Evolutionary conservation across 352 stramenopile species (phyloP), one percentile per base, ranked within the genome.

Genomic region (Hyphochytrium catenoides): DNA sequence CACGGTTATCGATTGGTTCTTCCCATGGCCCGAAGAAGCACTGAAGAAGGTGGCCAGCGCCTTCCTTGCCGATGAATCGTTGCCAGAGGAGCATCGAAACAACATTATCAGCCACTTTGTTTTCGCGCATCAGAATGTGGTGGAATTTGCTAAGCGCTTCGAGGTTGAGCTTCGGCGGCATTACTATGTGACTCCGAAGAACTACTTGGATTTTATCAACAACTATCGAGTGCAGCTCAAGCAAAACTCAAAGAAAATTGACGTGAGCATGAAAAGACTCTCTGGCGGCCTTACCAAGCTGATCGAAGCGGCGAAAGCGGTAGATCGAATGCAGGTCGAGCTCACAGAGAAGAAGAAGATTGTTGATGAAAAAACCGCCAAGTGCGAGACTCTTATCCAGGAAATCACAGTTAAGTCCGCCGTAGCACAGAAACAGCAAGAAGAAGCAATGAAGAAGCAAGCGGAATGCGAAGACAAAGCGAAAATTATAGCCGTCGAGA

Each of bases 121-220:
- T 0, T 65, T 87, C 31, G 74, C 76, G 0, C 84, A 95, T 48
- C 47, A 89, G 38, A 60, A 70, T 4, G 82, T 95, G 2, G 75
- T 93, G 7, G 57, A 57, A 1, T 66, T 85, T n/a, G 77, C 77
- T 2, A 57, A 73, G 26, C 60, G 78, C 22, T 95, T 95, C 44
- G 73, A 66, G 0, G 64, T 83, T 23, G 76, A 93, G 31, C 47
- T 95, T 14, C 57, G 82, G 12, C 62, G 83, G 0, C 70, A 85
- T 48, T 95, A 95, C 59, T 94, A 94, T 48, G 83, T 95, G n/a
- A 95, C 84, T 2, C 83, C 84, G 0, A 94, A 93, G 50, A 95
- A 94, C 45, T 95, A 94, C 39, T 50, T 95, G 12, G 84, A 95
- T 48, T 93, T 91, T 32, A 88, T 95, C 28, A 54, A 60, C 1